A percentile compares a stretch with the other conserved stretches of the same genome.
Evolutionary conservation across 805 yeast species (phyloP).

Genomic region (Candida silvicultrix): DNA sequence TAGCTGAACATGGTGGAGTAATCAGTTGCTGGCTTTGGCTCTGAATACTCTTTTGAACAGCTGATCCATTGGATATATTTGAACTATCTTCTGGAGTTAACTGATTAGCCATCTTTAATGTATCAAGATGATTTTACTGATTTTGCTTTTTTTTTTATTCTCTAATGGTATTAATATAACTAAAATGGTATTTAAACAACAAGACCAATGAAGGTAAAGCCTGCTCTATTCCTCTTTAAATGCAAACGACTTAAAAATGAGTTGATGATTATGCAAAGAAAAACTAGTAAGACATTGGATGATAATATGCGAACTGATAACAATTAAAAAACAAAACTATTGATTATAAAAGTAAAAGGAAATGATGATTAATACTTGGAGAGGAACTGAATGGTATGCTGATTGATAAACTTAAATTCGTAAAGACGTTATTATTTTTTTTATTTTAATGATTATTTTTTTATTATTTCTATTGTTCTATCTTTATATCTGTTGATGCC

Average conservation of each 20-base stretch:
- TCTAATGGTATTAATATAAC: too few species aligned
- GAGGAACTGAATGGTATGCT: too few species aligned
- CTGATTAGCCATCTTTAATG: background rate
- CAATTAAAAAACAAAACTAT: background rate
- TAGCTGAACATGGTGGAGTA: slow-evolving; percentile 9
- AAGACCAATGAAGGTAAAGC: background rate
- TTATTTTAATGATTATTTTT: background rate
- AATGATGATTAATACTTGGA: too few species aligned
- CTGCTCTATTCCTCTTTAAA: background rate
- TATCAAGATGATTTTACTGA: too few species aligned
- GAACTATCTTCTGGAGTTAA: background rate
- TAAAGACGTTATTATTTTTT: background rate
- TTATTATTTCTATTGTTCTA: too few species aligned
- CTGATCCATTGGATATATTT: background rate
- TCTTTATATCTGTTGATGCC: too few species aligned
- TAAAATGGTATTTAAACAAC: background rate
- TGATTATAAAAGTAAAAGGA: too few species aligned
- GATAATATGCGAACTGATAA: background rate
- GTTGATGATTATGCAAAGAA: background rate
- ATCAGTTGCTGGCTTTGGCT: slow-evolving; percentile 7
- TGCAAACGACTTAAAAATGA: background rate
- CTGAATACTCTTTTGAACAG: background rate
- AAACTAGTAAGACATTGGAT: background rate
- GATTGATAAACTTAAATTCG: too few species aligned
- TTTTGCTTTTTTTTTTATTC: background rate